A percentile compares a stretch with the other conserved stretches of the same genome.
phyloP scores from a whole-genome alignment of 2,329 filamentous ascomycete genomes.

The Penicillium sp. region DNA sequence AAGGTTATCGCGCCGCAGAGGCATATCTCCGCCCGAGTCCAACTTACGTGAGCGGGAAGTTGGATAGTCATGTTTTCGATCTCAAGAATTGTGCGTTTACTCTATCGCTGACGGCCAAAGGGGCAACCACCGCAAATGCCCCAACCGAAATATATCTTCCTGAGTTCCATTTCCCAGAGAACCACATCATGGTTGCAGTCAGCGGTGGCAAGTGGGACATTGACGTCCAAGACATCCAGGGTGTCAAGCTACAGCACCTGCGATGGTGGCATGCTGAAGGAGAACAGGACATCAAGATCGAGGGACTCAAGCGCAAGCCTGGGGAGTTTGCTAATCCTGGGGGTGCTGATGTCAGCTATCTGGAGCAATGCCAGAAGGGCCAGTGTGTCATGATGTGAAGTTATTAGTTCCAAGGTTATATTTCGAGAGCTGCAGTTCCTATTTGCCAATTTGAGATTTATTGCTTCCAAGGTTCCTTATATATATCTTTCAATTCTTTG shows the following conservation, averaged over 20 bases:
- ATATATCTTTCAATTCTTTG: background rate
- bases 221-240: slow-evolving; percentile 67
- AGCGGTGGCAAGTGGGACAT: slow-evolving; percentile 90
- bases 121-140: slow-evolving; percentile 58
- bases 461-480: background rate
- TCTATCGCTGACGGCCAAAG: slow-evolving; percentile 64
- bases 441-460: background rate
- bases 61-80: slow-evolving; percentile 76
- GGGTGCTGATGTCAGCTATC: slow-evolving; percentile 72
- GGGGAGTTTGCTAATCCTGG: slow-evolving; percentile 45
- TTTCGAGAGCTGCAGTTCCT: background rate
- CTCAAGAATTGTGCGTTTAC: slow-evolving; percentile 74
- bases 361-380: slow-evolving; percentile 59
- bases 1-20: slow-evolving; percentile 85
- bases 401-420: background rate
- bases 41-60: slow-evolving; percentile 67
- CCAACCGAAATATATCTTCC: slow-evolving; percentile 85
- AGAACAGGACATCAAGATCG: slow-evolving; percentile 74
- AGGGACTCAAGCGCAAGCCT: slow-evolving; percentile 65
- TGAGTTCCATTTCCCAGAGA: slow-evolving; percentile 84
- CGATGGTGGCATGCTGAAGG: slow-evolving; percentile 93
- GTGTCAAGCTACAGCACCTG: slow-evolving; percentile 69
- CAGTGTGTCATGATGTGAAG: slow-evolving; percentile 52
- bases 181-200: slow-evolving; percentile 68
- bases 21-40: slow-evolving; percentile 87